Evolutionary conservation across 2,329 filamentous ascomycete species (phyloP).

Genomic region (Colletotrichum chrysophilum): DNA sequence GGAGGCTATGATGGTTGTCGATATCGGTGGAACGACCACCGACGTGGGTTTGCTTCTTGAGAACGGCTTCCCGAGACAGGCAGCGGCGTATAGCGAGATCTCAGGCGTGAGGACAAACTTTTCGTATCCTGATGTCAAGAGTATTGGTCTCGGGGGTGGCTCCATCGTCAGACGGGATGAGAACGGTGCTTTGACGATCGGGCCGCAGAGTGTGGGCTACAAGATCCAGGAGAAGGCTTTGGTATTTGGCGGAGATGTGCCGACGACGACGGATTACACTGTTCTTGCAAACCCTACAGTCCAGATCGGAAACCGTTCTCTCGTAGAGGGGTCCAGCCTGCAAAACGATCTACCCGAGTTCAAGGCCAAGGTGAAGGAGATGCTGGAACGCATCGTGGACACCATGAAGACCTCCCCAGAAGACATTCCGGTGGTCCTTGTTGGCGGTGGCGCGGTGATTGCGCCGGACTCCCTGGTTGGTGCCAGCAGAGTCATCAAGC

Average conservation of each 20-base stretch:
- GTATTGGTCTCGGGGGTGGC: neutral
- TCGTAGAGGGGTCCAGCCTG: neutral
- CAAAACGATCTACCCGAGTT: neutral
- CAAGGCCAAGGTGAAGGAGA: neutral
- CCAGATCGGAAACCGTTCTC: neutral
- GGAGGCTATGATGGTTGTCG: neutral
- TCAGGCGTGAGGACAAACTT: constrained; percentile 69
- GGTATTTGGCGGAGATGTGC: neutral
- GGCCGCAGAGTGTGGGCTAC: neutral
- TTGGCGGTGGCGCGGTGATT: constrained; percentile 53
- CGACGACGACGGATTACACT: neutral
- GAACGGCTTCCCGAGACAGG: constrained; percentile 68
- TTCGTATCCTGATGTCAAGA: constrained; percentile 60
- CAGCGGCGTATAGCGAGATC: constrained; percentile 65
- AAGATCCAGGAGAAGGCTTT: neutral
- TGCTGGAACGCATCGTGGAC: neutral
- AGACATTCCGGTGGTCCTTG: constrained; percentile 64
- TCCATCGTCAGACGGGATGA: neutral
- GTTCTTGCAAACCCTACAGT: neutral
- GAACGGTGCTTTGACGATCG: neutral
- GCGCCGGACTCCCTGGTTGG: constrained; percentile 53
- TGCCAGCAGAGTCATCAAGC: constrained; percentile 61
- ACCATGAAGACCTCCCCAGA: constrained; percentile 67
- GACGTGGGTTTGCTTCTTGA: constrained; percentile 61
- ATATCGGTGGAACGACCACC: neutral